phyloP scores from a whole-genome alignment of 2,329 filamentous ascomycete species.

The Beauveria sp. region DNA sequence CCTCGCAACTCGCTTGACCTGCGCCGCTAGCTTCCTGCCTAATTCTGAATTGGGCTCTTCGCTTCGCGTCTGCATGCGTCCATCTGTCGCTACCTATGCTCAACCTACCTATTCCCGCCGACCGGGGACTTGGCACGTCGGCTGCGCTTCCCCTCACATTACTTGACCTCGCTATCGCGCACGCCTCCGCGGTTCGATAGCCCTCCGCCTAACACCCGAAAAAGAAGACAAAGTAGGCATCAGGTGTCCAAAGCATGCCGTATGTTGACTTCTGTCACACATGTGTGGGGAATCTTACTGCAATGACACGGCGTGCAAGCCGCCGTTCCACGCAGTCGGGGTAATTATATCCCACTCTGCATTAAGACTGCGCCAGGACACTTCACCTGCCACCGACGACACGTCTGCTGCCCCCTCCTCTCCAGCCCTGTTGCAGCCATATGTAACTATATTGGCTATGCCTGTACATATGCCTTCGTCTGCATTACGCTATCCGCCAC shows the following conservation, averaged over 20 bases:
- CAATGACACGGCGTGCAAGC: not conserved
- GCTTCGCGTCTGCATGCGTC: not conserved
- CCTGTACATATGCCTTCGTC: not conserved
- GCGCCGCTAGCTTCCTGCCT: not conserved
- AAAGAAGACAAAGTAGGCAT: not conserved
- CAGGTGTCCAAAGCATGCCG: not conserved
- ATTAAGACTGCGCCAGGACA: not conserved
- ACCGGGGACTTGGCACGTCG: not conserved
- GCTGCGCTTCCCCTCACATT: not conserved
- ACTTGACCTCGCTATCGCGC: not conserved
- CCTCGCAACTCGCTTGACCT: not conserved
- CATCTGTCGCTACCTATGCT: not conserved
- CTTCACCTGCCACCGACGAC: not conserved
- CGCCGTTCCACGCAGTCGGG: constrained; percentile 2
- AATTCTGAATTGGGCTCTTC: not conserved
- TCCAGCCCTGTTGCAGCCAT: constrained; percentile 7
- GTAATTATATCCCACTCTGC: not conserved
- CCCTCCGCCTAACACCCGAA: not conserved
- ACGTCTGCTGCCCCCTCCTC: not conserved
- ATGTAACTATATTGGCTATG: not conserved
- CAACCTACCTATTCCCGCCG: not conserved
- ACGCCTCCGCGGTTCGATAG: not conserved
- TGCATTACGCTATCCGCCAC: not conserved
- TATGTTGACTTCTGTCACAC: not conserved
- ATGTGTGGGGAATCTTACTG: not conserved